Percentiles rank a stretch among this genome's conserved stretches.
Conservation (phyloP, 2,329 filamentous ascomycete species). For the Fusarium irregulare region DNA sequence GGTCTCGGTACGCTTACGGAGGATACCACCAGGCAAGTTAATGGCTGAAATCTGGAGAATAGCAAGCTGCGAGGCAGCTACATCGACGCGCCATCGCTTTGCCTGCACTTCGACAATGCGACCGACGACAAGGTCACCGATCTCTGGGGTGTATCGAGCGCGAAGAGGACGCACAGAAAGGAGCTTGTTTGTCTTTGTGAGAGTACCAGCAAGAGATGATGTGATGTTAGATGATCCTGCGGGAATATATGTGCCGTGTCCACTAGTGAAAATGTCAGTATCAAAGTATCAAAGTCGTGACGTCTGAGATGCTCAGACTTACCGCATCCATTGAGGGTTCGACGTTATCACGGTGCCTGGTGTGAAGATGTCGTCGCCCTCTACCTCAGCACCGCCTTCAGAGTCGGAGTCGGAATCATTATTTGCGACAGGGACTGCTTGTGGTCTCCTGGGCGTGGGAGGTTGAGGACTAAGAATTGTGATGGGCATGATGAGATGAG, state of each 20-base stretch:
- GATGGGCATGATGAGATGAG: slow-evolving; percentile 57
- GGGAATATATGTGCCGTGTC: slow-evolving; percentile 89
- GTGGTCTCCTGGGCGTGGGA: slow-evolving; percentile 42
- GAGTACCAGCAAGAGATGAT: slow-evolving; percentile 88
- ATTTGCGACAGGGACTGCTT: slow-evolving; percentile 36
- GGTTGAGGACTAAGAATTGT: slow-evolving; percentile 59
- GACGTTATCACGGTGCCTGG: slow-evolving; percentile 89
- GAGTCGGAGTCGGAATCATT: slow-evolving; percentile 59
- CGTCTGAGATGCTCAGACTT: slow-evolving; percentile 40
- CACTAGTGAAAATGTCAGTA: slow-evolving; percentile 61
- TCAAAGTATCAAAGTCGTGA: not conserved
- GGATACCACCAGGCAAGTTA: slow-evolving; percentile 92
- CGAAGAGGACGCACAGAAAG: slow-evolving; percentile 90
- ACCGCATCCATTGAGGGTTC: slow-evolving; percentile 97
- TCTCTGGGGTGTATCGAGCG: slow-evolving; percentile 93
- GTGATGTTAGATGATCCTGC: slow-evolving; percentile 75
- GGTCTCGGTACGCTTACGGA: slow-evolving; percentile 90
- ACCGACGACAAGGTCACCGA: slow-evolving; percentile 94
- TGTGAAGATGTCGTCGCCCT: slow-evolving; percentile 75
- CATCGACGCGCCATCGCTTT: slow-evolving; percentile 93
- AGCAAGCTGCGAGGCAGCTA: slow-evolving; percentile 87
- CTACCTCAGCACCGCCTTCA: slow-evolving; percentile 59
- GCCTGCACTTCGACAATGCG: slow-evolving; percentile 95
- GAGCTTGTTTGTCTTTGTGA: slow-evolving; percentile 96
- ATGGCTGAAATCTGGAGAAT: slow-evolving; percentile 87